These are phyloP conservation scores for Rhododendron ovatum DNA, from an alignment of 148 eudicot genomes.

Conservation along the genomic window DNA sequence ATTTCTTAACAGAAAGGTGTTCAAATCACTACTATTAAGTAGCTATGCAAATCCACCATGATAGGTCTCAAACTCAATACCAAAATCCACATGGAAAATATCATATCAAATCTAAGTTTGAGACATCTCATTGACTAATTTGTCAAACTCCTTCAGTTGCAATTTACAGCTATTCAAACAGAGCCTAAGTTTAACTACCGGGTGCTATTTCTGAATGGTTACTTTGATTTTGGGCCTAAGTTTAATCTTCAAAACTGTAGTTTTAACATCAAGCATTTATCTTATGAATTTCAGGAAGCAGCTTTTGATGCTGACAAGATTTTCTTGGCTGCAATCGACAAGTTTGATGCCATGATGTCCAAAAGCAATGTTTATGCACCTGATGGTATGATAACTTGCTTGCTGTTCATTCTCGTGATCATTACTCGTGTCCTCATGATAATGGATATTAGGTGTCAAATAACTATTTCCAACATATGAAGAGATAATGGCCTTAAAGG, in stretches of 20 bases:
- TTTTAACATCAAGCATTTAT: not conserved
- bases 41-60: not conserved
- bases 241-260: not conserved
- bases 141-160: not conserved
- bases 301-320: conserved; percentile 92
- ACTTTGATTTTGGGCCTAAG: not conserved
- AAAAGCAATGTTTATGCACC: conserved; percentile 76
- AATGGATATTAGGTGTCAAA: not conserved
- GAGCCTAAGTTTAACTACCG: not conserved
- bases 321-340: conserved; percentile 91
- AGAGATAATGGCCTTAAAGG: not conserved
- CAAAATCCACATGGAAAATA: not conserved
- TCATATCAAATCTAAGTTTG: not conserved
- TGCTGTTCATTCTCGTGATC: not conserved
- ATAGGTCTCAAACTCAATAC: not conserved
- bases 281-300: conserved; percentile 51
- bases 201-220: not conserved
- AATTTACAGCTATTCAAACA: not conserved
- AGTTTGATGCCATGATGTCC: conserved; percentile 95
- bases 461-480: not conserved
- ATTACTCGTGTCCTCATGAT: not conserved
- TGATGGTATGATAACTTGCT: conserved; percentile 53
- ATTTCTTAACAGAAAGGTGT: not conserved
- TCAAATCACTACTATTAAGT: not conserved
- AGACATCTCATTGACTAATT: not conserved